Evolutionary conservation across 345 rosid genomes (phyloP).

Genomic region (Excoecaria agallocha): DNA sequence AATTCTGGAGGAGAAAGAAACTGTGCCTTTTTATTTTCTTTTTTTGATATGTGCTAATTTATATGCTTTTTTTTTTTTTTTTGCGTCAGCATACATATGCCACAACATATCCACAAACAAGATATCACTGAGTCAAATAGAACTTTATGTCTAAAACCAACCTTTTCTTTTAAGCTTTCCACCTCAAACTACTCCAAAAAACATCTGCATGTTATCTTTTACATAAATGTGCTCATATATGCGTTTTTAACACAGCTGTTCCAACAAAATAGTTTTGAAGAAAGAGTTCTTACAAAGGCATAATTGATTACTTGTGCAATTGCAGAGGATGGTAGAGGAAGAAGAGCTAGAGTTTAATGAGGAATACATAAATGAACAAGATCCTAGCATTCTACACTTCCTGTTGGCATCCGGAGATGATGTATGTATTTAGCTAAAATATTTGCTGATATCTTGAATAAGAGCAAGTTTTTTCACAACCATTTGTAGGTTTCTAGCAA

Average conservation of each 20-base stretch:
- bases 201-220: background rate
- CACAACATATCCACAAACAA: background rate
- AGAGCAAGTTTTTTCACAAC: conserved; percentile 16
- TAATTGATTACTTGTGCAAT: conserved; percentile 3
- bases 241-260: background rate
- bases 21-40: background rate
- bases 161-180: no score
- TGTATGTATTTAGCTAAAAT: conserved; percentile 40
- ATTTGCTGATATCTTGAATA: conserved; percentile 7
- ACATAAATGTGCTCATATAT: background rate
- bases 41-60: background rate
- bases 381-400: conserved; percentile 97
- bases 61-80: background rate
- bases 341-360: conserved; percentile 88
- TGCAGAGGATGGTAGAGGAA: conserved; percentile 89
- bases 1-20: background rate
- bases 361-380: conserved; percentile 90
- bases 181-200: background rate
- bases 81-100: background rate
- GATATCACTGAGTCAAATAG: background rate
- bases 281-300: background rate
- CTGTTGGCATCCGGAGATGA: conserved; percentile 93
- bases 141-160: background rate
- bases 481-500: conserved; percentile 78
- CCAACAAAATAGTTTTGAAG: background rate